Evolutionary conservation across 805 yeast species (phyloP), one percentile per base, ranked within the genome.

Genomic region (Naumovozyma dairenensis): DNA sequence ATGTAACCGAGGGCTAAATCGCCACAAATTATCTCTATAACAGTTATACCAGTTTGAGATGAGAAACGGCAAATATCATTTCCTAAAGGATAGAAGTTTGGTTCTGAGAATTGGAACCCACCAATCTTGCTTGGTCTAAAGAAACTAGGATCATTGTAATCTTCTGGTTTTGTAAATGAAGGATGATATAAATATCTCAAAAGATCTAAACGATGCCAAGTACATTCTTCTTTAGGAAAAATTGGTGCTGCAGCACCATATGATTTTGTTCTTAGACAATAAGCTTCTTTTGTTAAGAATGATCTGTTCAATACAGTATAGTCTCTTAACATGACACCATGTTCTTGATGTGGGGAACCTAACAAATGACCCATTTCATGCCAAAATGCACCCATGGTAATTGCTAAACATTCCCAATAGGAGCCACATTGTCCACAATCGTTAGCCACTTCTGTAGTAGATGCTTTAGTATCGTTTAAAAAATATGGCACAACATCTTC

Each of bases 341-440:
- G 64, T 10, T 77, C 81, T 56, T 86, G 92, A 59, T 89, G 97
- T 1, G 97, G 96, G 43, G 89, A 81, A 1, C 96, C 95, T 27
- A 89, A 63, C 18, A 74, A 62, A 55, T 89, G 97, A 1, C 98
- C 97, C 33, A 89, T 79, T 53, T 89, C 97, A 57, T 89, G 97
- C 80, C 87, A 68, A 47, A 86, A 87, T 0, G 97, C 96, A 29
- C 98, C 97, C 46, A 83, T 53, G 1, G 96, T 83, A 24, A 89
- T 71, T 39, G 81, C 80, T 29, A 81, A 59, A 48, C 93, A 81
- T 57, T 89, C 96, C 95, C 96, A 92, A 36, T 79, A 71, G 1
- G 93, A 70, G 0, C 92, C 81, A 55, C 94, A 80, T 51, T 87
- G 80, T 46, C 74, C 72, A 44, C 79, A 66, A 56, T 92, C 98